Conservation (phyloP, 1,139 yeast genomes). For the Meyerozyma smithsonii region DNA sequence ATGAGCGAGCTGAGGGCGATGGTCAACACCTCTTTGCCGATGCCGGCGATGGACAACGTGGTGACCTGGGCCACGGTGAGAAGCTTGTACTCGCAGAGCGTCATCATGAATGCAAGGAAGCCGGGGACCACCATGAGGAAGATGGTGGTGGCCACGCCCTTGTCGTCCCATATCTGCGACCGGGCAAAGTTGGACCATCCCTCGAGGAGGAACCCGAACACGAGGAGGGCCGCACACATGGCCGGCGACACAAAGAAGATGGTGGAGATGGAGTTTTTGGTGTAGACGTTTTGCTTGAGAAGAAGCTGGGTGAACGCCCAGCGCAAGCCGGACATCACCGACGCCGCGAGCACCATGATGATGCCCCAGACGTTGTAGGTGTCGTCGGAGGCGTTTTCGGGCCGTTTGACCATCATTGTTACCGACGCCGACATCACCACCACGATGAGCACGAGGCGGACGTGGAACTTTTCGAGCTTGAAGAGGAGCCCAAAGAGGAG, state of each 20-base stretch:
- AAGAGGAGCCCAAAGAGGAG: slow-evolving; percentile 79
- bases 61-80: slow-evolving; percentile 79
- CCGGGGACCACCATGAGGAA: slow-evolving; percentile 75
- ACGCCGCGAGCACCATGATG: slow-evolving; percentile 66
- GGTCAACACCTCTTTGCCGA: slow-evolving; percentile 85
- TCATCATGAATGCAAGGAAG: slow-evolving; percentile 81
- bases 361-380: slow-evolving; percentile 50
- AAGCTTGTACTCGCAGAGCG: slow-evolving; percentile 80
- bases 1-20: slow-evolving; percentile 65
- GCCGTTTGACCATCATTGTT: slow-evolving; percentile 71
- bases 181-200: slow-evolving; percentile 51
- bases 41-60: slow-evolving; percentile 86
- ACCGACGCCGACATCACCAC: slow-evolving; percentile 78
- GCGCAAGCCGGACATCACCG: slow-evolving; percentile 81
- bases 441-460: slow-evolving; percentile 65
- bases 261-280: slow-evolving; percentile 74
- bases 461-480: slow-evolving; percentile 65
- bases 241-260: slow-evolving; percentile 81
- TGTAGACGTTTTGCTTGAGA: slow-evolving; percentile 54
- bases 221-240: slow-evolving; percentile 61
- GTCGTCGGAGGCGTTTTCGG: slow-evolving; percentile 17
- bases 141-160: slow-evolving; percentile 53
- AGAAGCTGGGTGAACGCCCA: slow-evolving; percentile 93
- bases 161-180: slow-evolving; percentile 59
- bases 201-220: slow-evolving; percentile 61